These are phyloP conservation scores for Penicillium crustosum DNA, from an alignment of 2,329 filamentous ascomycete species.

Conservation along the genomic window DNA sequence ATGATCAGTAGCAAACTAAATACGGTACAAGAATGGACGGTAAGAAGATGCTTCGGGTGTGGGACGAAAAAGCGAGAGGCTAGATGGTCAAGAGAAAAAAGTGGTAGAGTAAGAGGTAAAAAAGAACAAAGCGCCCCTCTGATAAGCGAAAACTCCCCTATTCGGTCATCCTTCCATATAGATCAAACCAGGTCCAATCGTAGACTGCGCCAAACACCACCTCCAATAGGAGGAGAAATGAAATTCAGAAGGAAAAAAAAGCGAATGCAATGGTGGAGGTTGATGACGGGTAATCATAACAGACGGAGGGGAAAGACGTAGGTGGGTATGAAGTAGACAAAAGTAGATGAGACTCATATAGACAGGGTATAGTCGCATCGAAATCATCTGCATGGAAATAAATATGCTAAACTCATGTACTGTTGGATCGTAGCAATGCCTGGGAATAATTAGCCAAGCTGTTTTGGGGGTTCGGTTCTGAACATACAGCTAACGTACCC, in stretches of 20 bases:
- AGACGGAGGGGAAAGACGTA: constrained; percentile 11
- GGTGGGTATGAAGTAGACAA: constrained; percentile 22
- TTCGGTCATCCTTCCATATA: constrained; percentile 21
- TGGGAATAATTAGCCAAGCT: constrained; percentile 21
- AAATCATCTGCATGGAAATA: constrained; percentile 30
- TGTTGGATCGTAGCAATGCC: constrained; percentile 52
- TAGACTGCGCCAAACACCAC: constrained; percentile 25
- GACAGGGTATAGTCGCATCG: constrained; percentile 28
- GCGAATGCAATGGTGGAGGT: constrained; percentile 17
- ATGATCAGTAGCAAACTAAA: constrained; percentile 25
- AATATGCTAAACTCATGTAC: constrained; percentile 43
- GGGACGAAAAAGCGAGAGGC: constrained; percentile 18
- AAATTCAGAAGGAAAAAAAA: constrained; percentile 12
- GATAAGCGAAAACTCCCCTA: constrained; percentile 24
- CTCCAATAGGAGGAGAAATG: constrained; percentile 3
- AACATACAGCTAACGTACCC: constrained; percentile 45
- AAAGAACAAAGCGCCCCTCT: constrained; percentile 18
- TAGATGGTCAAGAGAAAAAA: constrained; percentile 17
- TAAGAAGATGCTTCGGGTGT: constrained; percentile 10
- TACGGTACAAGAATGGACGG: constrained; percentile 33
- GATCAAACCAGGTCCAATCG: constrained; percentile 19
- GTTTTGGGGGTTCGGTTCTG: neutral
- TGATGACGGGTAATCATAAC: neutral
- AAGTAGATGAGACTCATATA: constrained; percentile 25
- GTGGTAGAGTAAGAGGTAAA: constrained; percentile 11